Evolutionary conservation across 345 rosid genomes (phyloP).

Genomic region (Fremontodendron californicum): DNA sequence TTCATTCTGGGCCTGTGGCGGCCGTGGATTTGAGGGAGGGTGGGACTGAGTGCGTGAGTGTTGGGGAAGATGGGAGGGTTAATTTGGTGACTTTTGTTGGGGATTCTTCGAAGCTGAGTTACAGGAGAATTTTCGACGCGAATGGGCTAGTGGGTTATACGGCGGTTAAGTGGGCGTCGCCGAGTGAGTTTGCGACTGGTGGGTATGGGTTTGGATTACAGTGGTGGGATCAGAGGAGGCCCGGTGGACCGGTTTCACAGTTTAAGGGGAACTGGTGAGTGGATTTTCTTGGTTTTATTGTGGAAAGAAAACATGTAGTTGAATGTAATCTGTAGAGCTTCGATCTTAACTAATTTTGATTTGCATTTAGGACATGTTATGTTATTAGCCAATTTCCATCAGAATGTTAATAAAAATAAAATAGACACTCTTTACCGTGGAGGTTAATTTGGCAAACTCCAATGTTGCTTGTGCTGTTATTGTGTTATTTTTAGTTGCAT

Average conservation of each 20-base stretch:
- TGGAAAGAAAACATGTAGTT: background rate
- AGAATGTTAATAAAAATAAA: background rate
- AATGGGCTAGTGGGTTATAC: constrained; percentile 71
- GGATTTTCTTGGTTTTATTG: background rate
- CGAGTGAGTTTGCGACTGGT: constrained; percentile 80
- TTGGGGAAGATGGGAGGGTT: constrained; percentile 57
- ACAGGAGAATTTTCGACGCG: constrained; percentile 57
- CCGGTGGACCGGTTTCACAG: constrained; percentile 69
- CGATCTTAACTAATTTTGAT: background rate
- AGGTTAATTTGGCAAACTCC: background rate
- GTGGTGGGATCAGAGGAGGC: constrained; percentile 85
- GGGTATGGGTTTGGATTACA: constrained; percentile 78
- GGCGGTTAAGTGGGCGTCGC: constrained; percentile 83
- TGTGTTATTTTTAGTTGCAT: background rate
- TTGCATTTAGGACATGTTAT: background rate
- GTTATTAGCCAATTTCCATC: too few relatives aligned
- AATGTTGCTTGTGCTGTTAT: background rate
- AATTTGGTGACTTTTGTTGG: constrained; percentile 42
- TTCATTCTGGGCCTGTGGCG: constrained; percentile 53
- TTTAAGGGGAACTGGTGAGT: constrained; percentile 76
- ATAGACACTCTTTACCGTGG: background rate
- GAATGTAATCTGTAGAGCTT: background rate
- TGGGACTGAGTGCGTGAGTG: constrained; percentile 60
- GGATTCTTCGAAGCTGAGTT: constrained; percentile 29
- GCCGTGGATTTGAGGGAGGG: constrained; percentile 66